Evolutionary conservation across 768 basidiomycete genomes (phyloP).

Genomic region (Termitomyces sp.): DNA sequence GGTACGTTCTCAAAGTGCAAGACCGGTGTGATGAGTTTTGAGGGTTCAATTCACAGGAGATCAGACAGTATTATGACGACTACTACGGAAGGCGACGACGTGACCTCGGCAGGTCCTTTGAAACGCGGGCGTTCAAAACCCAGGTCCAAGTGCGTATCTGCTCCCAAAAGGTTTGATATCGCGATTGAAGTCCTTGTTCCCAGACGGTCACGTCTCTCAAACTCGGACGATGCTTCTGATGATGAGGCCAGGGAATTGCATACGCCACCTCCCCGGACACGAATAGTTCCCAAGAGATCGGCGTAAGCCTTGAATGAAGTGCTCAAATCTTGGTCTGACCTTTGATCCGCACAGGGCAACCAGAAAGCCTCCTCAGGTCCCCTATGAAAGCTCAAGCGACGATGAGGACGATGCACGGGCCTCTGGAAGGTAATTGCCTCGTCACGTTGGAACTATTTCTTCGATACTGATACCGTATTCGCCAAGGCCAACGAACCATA

Average conservation of each 20-base stretch:
- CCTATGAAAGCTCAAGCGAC: constrained; percentile 32
- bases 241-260: constrained; percentile 26
- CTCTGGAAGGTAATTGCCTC: no score
- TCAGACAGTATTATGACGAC: constrained; percentile 52
- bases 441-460: constrained; percentile 8
- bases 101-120: constrained; percentile 26
- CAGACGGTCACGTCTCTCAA: constrained; percentile 54
- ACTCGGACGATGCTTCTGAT: constrained; percentile 40
- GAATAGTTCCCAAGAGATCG: constrained; percentile 50
- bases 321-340: neutral
- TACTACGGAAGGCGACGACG: constrained; percentile 31
- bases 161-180: neutral
- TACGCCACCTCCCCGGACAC: constrained; percentile 33
- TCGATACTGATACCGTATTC: constrained; percentile 8
- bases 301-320: constrained; percentile 35
- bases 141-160: constrained; percentile 34
- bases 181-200: neutral
- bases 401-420: constrained; percentile 26
- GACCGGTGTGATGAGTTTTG: neutral
- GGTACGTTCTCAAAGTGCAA: constrained; percentile 18
- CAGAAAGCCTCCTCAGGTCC: constrained; percentile 29
- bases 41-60: constrained; percentile 31
- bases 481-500: constrained; percentile 16
- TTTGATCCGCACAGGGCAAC: constrained; percentile 24
- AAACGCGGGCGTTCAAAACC: constrained; percentile 25